Evolutionary conservation across 2,329 filamentous ascomycete genomes (phyloP), one percentile per base, ranked within the genome.

Genomic region (Orbilia quercus): DNA sequence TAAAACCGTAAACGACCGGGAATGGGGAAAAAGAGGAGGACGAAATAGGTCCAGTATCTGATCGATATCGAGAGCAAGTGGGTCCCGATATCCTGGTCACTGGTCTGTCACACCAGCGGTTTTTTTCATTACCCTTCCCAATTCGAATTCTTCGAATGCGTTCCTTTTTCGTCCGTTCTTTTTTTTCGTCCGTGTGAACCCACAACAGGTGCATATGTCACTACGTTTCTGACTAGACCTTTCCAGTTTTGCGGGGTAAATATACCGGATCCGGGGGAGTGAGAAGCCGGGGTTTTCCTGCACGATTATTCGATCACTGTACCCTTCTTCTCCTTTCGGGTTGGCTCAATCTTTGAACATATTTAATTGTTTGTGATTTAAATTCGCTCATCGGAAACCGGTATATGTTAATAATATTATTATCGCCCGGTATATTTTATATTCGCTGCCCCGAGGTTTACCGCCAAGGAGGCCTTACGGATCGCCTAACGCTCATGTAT

Each of bases 81-180:
- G 63, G 36, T 53, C 63, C 63, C 63, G 25, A 34, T 18, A 59
- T 67, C 63, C 63, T 59, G 63, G 63, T 59, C 44, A 23, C 31
- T 28, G 63, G 63, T 59, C 53, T 67, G 63, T 67, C 63, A 67
- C 63, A 67, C 63, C 53, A 23, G 45, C 28, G 28, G 4, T 31
- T 9, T 31, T 31, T 9, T 31, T 9, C n/a, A n/a, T n/a, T n/a
- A 5, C 28, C 28, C 28, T 31, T 31, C 28, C n/a, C n/a, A n/a
- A n/a, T n/a, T n/a, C n/a, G n/a, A n/a, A 45, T 16, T 50, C 23
- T 40, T 23, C 44, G 28, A 40, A 36, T 42, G 38, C 50, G 20
- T 20, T 38, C 44, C 31, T 25, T 40, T 47, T 28, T 36, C 20
- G 31, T 31, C 40, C 28, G 38, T 45, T 47, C 34, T 57, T 51